Conservation (phyloP, 2,329 filamentous ascomycete genomes). For the Coleophoma cylindrospora region DNA sequence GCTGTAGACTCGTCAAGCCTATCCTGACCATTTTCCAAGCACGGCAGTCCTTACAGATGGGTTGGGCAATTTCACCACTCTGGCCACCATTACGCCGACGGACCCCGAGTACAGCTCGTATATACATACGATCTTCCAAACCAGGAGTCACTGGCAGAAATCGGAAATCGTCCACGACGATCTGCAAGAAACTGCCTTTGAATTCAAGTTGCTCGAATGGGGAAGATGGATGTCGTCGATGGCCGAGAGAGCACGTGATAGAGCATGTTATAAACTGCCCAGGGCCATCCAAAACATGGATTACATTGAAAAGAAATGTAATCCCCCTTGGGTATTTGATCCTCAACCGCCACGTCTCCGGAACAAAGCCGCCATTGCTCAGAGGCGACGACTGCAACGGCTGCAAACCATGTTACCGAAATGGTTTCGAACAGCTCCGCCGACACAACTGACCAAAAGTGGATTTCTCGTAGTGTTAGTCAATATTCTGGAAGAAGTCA, state of each 20-base stretch:
- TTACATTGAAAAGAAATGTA: slow-evolving; percentile 1
- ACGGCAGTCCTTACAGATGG: slow-evolving; percentile 8
- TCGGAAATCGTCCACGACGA: neutral
- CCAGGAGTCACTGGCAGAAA: neutral
- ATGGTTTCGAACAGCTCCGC: slow-evolving; percentile 2
- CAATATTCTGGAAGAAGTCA: slow-evolving; percentile 9
- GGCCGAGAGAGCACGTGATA: neutral
- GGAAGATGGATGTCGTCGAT: neutral
- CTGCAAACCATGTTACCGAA: slow-evolving; percentile 5
- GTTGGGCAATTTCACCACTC: slow-evolving; percentile 3
- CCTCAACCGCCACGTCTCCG: slow-evolving; percentile 2
- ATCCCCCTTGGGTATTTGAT: neutral
- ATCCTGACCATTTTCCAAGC: neutral
- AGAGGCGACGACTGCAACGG: neutral
- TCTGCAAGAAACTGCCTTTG: neutral
- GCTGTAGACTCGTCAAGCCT: neutral
- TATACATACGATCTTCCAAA: slow-evolving; percentile 1
- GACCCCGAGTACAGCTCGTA: slow-evolving; percentile 2
- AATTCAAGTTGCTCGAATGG: neutral
- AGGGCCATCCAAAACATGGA: neutral
- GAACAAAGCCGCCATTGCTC: neutral
- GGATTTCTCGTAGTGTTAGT: slow-evolving; percentile 5
- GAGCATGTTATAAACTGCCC: neutral
- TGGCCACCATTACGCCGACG: neutral
- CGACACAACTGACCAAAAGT: neutral